Evolutionary conservation across 1,284 basidiomycete species (phyloP).

Genomic region (Xerocomus amazonicus): DNA sequence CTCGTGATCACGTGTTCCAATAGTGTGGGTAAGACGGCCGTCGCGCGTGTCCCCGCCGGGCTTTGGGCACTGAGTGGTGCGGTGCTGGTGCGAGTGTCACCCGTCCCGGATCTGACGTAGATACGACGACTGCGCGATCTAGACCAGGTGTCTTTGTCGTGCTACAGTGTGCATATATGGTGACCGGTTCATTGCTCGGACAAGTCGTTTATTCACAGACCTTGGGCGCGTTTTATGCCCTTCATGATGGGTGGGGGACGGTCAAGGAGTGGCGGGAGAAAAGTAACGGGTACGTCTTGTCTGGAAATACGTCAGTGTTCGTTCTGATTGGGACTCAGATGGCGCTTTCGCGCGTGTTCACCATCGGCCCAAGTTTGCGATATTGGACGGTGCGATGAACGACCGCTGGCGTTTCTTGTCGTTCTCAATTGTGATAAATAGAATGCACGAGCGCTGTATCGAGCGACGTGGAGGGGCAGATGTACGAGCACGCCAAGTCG

Average conservation of each 20-base stretch:
- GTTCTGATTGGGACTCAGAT: constrained; percentile 47
- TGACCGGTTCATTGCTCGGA: constrained; percentile 81
- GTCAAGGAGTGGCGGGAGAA: constrained; percentile 96
- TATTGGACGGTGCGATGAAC: constrained; percentile 54
- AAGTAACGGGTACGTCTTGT: constrained; percentile 72
- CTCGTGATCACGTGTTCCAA: constrained; percentile 93
- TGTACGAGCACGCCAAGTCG: constrained; percentile 95
- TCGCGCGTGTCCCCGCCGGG: constrained; percentile 87
- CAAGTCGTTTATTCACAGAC: constrained; percentile 88
- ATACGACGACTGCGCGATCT: constrained; percentile 33
- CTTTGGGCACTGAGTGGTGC: constrained; percentile 78
- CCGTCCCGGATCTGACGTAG: constrained; percentile 27
- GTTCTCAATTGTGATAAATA: constrained; percentile 25
- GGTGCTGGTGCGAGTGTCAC: constrained; percentile 36
- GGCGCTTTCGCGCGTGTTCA: constrained; percentile 85
- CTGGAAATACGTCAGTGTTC: too few species aligned
- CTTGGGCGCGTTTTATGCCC: constrained; percentile 68
- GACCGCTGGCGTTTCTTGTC: too few species aligned
- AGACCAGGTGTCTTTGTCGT: constrained; percentile 76
- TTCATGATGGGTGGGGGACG: constrained; percentile 64
- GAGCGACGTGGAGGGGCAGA: constrained; percentile 91
- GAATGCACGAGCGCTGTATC: constrained; percentile 97
- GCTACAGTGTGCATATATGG: constrained; percentile 91
- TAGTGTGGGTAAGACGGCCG: constrained; percentile 91
- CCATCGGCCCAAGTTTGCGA: constrained; percentile 74